Conservation (phyloP, 2,329 filamentous ascomycete species). For the Monosporascus sp. region DNA sequence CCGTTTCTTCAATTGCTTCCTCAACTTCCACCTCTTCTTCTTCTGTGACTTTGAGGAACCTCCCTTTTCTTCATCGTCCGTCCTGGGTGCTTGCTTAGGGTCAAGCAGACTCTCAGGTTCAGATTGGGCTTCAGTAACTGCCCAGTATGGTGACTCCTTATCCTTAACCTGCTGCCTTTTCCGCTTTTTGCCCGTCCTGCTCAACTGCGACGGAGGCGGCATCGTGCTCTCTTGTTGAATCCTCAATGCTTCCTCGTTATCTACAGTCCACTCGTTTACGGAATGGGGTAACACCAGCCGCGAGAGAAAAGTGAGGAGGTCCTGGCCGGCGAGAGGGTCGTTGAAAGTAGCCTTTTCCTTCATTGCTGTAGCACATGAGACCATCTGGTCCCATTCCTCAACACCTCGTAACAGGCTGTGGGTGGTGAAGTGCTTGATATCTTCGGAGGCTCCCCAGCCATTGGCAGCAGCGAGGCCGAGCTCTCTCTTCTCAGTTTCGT, state of each 20-base stretch:
- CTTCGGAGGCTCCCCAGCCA: conserved; percentile 16
- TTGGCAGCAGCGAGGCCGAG: conserved; percentile 19
- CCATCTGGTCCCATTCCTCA: conserved; percentile 30
- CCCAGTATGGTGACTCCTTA: conserved; percentile 18
- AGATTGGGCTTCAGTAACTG: neutral
- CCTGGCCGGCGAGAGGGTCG: conserved; percentile 19
- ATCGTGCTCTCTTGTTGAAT: neutral
- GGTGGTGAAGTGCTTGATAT: conserved; percentile 20
- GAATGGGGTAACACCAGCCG: conserved; percentile 6
- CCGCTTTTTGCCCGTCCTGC: neutral
- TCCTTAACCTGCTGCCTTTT: conserved; percentile 6
- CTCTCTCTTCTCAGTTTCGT: conserved; percentile 22
- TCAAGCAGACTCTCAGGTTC: neutral
- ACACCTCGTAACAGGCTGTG: conserved; percentile 25
- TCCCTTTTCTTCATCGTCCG: neutral
- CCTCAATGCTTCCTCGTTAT: conserved; percentile 1
- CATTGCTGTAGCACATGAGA: conserved; percentile 26
- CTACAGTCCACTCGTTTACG: neutral
- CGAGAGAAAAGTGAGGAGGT: conserved; percentile 19
- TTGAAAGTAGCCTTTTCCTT: conserved; percentile 12
- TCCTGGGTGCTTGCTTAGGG: neutral
- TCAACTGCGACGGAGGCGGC: conserved; percentile 2
- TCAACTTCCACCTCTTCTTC: neutral
- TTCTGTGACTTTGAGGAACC: neutral
- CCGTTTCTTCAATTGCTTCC: neutral